These are phyloP conservation scores for Penicillium sp. DNA, from an alignment of 2,329 filamentous ascomycete species.

Conservation along the genomic window DNA sequence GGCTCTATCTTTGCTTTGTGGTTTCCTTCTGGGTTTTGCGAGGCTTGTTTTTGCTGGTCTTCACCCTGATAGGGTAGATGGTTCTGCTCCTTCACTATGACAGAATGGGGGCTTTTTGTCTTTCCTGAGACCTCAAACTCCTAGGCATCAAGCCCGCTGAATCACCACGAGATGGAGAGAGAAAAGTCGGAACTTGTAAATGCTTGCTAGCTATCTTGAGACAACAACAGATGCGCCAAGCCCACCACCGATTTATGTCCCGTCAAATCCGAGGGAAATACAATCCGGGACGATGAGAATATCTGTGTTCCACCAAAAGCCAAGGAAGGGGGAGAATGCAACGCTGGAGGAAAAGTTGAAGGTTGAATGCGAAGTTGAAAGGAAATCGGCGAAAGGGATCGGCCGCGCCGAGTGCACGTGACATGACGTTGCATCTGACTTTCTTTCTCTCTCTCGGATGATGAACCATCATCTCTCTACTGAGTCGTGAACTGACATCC, in stretches of 20 bases:
- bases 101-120: too few species aligned
- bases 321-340: constrained; percentile 4
- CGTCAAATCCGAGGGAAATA: too few species aligned
- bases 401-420: constrained; percentile 11
- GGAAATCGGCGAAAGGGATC: not conserved
- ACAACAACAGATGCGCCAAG: constrained; percentile 35
- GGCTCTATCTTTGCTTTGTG: too few species aligned
- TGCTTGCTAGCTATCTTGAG: constrained; percentile 44
- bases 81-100: constrained; percentile 12
- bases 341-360: constrained; percentile 5
- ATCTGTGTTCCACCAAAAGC: too few species aligned
- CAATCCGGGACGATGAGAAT: too few species aligned
- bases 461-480: not conserved
- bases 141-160: too few species aligned
- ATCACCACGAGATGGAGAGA: constrained; percentile 33
- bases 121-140: too few species aligned
- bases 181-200: constrained; percentile 40
- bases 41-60: constrained; percentile 15
- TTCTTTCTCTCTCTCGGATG: not conserved
- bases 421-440: constrained; percentile 11
- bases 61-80: not conserved
- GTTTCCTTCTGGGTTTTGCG: constrained; percentile 12
- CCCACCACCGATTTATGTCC: constrained; percentile 21
- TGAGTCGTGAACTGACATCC: too few species aligned
- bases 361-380: not conserved